A percentile compares a stretch with the other conserved stretches of the same genome.
Conservation (phyloP, 2,329 filamentous ascomycete genomes). For the Diaporthe caulivora region DNA sequence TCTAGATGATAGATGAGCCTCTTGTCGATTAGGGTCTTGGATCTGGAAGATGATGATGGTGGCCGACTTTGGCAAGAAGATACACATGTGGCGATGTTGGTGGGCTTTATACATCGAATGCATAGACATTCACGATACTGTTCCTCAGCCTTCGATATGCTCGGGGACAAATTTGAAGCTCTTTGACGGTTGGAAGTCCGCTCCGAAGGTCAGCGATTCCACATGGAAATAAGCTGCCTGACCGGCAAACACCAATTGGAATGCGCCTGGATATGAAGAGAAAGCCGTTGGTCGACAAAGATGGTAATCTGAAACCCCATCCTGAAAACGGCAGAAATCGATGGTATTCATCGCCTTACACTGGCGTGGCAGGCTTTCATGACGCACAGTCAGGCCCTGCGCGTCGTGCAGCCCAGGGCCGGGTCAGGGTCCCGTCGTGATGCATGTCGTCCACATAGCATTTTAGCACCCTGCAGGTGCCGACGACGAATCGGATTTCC, state of each 20-base stretch:
- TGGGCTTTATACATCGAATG: neutral
- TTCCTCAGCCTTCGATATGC: neutral
- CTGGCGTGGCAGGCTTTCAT: neutral
- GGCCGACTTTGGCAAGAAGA: constrained; percentile 24
- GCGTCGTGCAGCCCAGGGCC: neutral
- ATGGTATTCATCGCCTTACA: neutral
- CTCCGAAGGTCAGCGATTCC: constrained; percentile 3
- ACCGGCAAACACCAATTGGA: neutral
- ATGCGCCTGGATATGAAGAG: neutral
- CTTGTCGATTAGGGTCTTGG: constrained; percentile 15
- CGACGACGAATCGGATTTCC: neutral
- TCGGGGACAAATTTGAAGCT: neutral
- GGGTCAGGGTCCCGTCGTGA: neutral
- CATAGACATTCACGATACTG: neutral
- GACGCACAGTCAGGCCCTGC: constrained; percentile 17
- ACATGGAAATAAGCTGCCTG: constrained; percentile 25
- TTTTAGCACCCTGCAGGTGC: constrained; percentile 18
- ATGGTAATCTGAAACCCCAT: constrained; percentile 1
- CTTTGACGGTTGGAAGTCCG: neutral
- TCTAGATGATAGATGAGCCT: neutral
- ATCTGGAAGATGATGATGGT: constrained; percentile 19
- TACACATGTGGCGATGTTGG: neutral
- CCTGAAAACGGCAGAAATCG: neutral
- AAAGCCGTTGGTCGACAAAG: neutral
- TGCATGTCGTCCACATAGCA: constrained; percentile 9